Conservation (phyloP, 2,329 filamentous ascomycete species). For the Epichloe uncinata region DNA sequence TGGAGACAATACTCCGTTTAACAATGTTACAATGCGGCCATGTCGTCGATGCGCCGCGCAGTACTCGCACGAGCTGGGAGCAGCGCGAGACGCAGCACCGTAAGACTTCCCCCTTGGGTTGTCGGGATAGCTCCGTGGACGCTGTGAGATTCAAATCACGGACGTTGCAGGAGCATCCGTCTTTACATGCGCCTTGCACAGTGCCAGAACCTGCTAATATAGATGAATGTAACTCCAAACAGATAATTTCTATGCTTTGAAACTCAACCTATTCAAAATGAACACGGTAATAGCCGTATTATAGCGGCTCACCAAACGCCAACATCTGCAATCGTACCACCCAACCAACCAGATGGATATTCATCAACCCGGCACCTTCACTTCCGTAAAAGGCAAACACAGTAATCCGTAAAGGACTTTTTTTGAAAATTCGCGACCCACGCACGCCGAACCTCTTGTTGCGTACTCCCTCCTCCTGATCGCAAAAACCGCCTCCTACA, state of each 20-base stretch:
- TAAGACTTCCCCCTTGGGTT: background rate
- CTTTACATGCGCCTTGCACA: background rate
- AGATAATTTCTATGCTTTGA: background rate
- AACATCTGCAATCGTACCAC: background rate
- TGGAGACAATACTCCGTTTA: no score
- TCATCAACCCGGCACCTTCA: background rate
- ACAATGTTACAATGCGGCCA: no score
- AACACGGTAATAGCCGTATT: background rate
- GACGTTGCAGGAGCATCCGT: background rate
- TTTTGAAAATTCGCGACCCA: background rate
- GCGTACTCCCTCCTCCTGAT: background rate
- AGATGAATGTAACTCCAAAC: no score
- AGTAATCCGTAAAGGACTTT: no score
- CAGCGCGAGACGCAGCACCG: no score
- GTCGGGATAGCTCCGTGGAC: no score
- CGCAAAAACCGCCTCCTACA: constrained; percentile 14
- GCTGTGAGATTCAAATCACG: background rate
- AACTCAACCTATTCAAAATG: background rate
- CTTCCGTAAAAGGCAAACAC: no score
- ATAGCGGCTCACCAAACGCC: background rate
- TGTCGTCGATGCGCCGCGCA: no score
- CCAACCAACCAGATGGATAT: background rate
- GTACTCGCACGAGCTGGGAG: no score
- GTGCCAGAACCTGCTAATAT: background rate
- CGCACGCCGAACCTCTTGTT: background rate